Percentiles rank a stretch among this genome's conserved stretches.
Evolutionary conservation across 371 early-diverging fungal genomes (phyloP).

Genomic region (Paramicrosporidium saccamoebae): DNA sequence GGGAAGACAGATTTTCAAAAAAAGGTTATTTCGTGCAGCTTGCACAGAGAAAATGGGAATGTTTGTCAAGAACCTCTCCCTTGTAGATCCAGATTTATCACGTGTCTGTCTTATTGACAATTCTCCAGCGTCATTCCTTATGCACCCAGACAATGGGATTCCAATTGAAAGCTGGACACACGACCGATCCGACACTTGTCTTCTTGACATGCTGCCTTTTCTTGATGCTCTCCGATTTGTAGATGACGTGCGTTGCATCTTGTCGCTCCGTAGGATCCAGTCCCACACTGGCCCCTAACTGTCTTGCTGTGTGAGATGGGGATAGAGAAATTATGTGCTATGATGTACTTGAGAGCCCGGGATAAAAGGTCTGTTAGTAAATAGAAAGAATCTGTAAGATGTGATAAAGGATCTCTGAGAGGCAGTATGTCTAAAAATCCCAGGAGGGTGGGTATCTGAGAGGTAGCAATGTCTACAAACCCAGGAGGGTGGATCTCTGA

Average conservation of each 20-base stretch:
- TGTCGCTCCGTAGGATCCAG: too few relatives aligned
- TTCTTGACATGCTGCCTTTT: slow-evolving; percentile 67
- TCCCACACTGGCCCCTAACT: too few relatives aligned
- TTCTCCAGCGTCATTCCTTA: slow-evolving; percentile 66
- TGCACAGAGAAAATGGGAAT: slow-evolving; percentile 35
- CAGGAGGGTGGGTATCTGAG: too few relatives aligned
- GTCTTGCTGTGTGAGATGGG: too few relatives aligned
- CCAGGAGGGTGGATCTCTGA: too few relatives aligned
- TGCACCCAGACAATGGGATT: slow-evolving; percentile 76
- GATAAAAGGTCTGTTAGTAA: too few relatives aligned
- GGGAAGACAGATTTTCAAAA: slow-evolving; percentile 25
- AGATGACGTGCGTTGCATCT: slow-evolving; percentile 32
- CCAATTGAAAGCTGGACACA: slow-evolving; percentile 88
- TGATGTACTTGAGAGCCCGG: too few relatives aligned
- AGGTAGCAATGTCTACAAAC: too few relatives aligned
- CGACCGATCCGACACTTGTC: slow-evolving; percentile 72
- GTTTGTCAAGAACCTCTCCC: slow-evolving; percentile 48
- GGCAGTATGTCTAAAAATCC: too few relatives aligned
- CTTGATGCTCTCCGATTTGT: slow-evolving; percentile 54
- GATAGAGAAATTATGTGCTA: too few relatives aligned
- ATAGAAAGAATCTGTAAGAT: too few relatives aligned
- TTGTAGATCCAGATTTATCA: slow-evolving; percentile 43
- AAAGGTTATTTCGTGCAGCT: slow-evolving; percentile 53
- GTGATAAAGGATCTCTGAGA: too few relatives aligned
- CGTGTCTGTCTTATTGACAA: slow-evolving; percentile 71